Evolutionary conservation across 2,329 filamentous ascomycete species (phyloP).

Genomic region (Xylariaceae sp.): DNA sequence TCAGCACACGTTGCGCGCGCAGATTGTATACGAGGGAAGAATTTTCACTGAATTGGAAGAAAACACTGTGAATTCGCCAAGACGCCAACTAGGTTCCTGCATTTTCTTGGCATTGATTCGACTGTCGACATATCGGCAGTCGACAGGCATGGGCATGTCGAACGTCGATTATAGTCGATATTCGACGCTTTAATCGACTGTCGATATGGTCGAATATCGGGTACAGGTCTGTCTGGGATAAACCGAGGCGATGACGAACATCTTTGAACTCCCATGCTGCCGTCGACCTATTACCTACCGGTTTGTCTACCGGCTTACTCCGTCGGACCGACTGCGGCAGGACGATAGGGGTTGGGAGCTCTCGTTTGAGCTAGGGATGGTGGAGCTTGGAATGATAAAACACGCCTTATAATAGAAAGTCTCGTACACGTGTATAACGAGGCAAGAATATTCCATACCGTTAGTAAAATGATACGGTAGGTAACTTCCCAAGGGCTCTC

Average conservation of each 20-base stretch:
- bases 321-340: neutral
- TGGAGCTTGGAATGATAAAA: neutral
- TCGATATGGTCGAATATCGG: neutral
- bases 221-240: neutral
- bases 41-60: neutral
- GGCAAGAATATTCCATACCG: neutral
- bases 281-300: neutral
- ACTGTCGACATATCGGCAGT: neutral
- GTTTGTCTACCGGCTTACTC: neutral
- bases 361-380: neutral
- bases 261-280: neutral
- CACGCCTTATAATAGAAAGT: neutral
- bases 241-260: neutral
- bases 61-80: too few species aligned
- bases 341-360: neutral
- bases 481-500: too few species aligned
- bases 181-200: neutral
- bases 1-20: neutral
- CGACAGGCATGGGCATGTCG: neutral
- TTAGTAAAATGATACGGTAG: neutral
- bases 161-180: neutral
- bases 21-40: neutral
- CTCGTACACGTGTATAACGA: neutral
- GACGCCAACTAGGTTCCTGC: too few species aligned
- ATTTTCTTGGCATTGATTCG: neutral